These are phyloP conservation scores for Pyrenopolyporus hunteri DNA, from an alignment of 495 filamentous ascomycete species.

Conservation along the genomic window DNA sequence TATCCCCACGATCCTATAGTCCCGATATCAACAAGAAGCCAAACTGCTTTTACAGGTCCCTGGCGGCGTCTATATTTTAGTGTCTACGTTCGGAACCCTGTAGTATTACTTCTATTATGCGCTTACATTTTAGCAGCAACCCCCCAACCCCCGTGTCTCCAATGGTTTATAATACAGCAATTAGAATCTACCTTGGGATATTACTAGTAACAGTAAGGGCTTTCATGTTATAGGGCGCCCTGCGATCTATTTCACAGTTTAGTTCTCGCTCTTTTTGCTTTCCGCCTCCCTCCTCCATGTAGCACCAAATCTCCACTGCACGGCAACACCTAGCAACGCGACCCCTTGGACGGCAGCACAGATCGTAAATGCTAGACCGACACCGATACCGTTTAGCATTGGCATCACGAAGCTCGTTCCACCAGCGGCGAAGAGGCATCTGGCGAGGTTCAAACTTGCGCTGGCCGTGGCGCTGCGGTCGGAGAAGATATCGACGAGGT, in stretches of 20 bases:
- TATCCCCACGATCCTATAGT: no score
- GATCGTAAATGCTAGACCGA: conserved; percentile 50
- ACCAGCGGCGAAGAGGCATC: conserved; percentile 50
- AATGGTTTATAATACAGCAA: no score
- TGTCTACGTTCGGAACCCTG: no score
- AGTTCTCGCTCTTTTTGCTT: conserved; percentile 14
- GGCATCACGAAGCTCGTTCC: conserved; percentile 47
- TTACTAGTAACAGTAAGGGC: background rate
- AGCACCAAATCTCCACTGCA: conserved; percentile 51
- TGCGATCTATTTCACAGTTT: conserved; percentile 22
- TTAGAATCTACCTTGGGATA: background rate
- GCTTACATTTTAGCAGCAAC: no score
- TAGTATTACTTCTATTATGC: no score
- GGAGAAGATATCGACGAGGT: conserved; percentile 51
- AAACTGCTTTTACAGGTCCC: no score
- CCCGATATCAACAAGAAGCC: no score
- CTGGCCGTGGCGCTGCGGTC: conserved; percentile 45
- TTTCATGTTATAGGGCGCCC: no score
- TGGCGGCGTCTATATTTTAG: no score
- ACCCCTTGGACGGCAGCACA: conserved; percentile 48
- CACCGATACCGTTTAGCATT: conserved; percentile 45
- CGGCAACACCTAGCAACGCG: conserved; percentile 44
- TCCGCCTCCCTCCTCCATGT: conserved; percentile 47
- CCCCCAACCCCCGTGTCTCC: no score
- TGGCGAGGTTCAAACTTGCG: conserved; percentile 49